These are phyloP conservation scores for Scleromitrula shiraiana DNA, from an alignment of 2,329 filamentous ascomycete species.

Conservation along the genomic window DNA sequence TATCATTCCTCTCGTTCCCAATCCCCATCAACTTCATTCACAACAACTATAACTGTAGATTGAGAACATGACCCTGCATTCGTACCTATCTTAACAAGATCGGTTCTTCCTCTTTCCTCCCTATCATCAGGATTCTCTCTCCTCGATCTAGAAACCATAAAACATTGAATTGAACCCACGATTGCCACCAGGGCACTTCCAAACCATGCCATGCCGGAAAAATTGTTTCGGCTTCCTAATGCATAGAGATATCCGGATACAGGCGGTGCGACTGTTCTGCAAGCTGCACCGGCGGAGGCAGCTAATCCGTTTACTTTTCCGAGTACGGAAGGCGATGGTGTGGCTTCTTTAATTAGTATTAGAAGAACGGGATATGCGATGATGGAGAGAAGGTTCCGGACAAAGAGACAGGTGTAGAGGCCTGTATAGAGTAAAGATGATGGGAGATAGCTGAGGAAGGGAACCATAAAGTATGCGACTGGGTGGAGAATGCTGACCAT, in stretches of 20 bases:
- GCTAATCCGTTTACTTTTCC: constrained; percentile 60
- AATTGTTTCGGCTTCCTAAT: constrained; percentile 49
- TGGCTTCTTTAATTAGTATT: constrained; percentile 61
- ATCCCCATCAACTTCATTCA: not conserved
- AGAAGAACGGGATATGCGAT: constrained; percentile 57
- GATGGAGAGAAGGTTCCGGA: constrained; percentile 55
- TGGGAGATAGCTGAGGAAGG: constrained; percentile 48
- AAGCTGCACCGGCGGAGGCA: constrained; percentile 57
- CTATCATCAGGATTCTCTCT: constrained; percentile 6
- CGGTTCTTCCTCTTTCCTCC: constrained; percentile 8
- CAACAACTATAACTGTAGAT: not conserved
- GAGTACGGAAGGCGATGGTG: constrained; percentile 46
- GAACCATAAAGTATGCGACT: constrained; percentile 52
- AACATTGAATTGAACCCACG: constrained; percentile 52
- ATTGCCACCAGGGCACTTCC: constrained; percentile 49
- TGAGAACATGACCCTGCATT: too few species aligned
- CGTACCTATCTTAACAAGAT: too few species aligned
- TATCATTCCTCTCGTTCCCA: not conserved
- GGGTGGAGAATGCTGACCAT: constrained; percentile 53
- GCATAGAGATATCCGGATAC: constrained; percentile 56
- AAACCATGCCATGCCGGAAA: constrained; percentile 57
- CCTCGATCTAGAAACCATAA: constrained; percentile 29
- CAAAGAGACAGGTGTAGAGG: constrained; percentile 40
- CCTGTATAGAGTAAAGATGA: constrained; percentile 41
- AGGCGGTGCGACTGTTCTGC: constrained; percentile 59